Base-by-base conservation (phyloP, 2,329 filamentous ascomycete genomes). In the Penicillium thymicola region DNA sequence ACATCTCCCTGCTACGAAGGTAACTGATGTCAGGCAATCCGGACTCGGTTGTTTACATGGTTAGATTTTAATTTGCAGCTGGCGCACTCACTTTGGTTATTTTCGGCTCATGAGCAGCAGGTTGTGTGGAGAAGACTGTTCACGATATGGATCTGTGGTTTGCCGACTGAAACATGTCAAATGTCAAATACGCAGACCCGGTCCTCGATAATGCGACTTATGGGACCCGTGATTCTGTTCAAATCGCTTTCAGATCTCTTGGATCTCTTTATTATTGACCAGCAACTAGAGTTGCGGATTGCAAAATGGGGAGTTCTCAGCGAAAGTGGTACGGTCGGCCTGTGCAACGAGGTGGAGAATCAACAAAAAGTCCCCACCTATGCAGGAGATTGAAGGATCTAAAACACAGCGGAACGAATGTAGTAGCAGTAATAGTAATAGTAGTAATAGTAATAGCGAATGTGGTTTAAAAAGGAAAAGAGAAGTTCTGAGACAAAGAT, bases 1-100 rank as follows among this genome's bases (percentile, higher is more conserved):
- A 81, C 78, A 80, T 80, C 54, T 40, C 38, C 28, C 16, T 61
- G 43, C 60, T 65, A 49, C 16, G 11, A 4, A 27, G n/a, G 44
- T 37, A 5, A 11, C 45, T 34, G 32, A 37, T 25, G 36, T 44
- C 3, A 52, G 44, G 10, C 7, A 40, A 32, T 30, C 21, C 5
- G 6, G 11, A 23, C 18, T 34, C 4, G 4, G 23, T 27, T 43
- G 23, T 10, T 21, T 14, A 10, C 9, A n/a, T n/a, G 14, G 7
- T 34, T 34, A 36, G 9, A 6, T 32, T 27, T 14, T 4, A 25
- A 23, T 13, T 23, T n/a, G 2, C 6, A 10, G 14, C 13, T 5
- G 32, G 45, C 54, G 36, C 47, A 59, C 59, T 55, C 37, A 64
- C 63, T 25, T n/a, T 54, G 27, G 45, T 41, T 44, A 32, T 25